Evolutionary conservation across 768 basidiomycete species (phyloP).

Genomic region (Hypholoma fasciculare): DNA sequence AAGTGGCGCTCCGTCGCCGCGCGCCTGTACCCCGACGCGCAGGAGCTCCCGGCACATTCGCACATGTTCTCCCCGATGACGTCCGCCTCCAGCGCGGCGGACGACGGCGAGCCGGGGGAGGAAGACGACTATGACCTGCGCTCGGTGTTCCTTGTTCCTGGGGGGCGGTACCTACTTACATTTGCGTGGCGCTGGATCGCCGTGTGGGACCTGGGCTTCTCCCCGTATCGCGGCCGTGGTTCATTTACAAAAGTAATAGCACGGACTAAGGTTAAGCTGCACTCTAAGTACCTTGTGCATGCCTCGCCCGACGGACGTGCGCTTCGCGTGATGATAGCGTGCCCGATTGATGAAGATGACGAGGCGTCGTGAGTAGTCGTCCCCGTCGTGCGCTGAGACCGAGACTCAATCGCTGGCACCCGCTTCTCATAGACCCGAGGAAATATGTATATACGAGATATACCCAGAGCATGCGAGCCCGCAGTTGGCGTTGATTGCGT

Average conservation of each 20-base stretch:
- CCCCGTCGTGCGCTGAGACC: not conserved
- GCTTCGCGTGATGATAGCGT: slow-evolving; percentile 12
- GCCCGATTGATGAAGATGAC: not conserved
- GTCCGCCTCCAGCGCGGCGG: not conserved
- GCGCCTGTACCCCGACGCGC: not conserved
- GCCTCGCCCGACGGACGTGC: slow-evolving; percentile 12
- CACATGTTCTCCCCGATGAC: slow-evolving; percentile 5
- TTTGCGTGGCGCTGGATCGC: slow-evolving; percentile 10
- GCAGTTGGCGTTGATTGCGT: slow-evolving; percentile 6
- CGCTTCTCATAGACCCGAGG: not conserved
- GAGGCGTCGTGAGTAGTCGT: not conserved
- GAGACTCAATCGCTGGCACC: not conserved
- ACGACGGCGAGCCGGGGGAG: not conserved
- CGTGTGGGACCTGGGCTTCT: slow-evolving; percentile 28
- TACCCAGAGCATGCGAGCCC: slow-evolving; percentile 9
- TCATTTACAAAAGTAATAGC: not conserved
- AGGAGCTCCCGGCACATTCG: not conserved
- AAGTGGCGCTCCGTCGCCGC: slow-evolving; percentile 16
- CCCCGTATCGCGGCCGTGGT: slow-evolving; percentile 2
- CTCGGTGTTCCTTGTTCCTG: slow-evolving; percentile 25
- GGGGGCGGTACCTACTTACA: slow-evolving; percentile 30
- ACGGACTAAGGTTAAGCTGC: not conserved
- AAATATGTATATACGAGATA: slow-evolving; percentile 12
- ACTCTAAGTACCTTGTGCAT: slow-evolving; percentile 11
- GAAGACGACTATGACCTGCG: slow-evolving; percentile 4